Evolutionary conservation across 2,329 filamentous ascomycete genomes (phyloP), one percentile per base, ranked within the genome.

Genomic region (Cytospora chrysosperma): DNA sequence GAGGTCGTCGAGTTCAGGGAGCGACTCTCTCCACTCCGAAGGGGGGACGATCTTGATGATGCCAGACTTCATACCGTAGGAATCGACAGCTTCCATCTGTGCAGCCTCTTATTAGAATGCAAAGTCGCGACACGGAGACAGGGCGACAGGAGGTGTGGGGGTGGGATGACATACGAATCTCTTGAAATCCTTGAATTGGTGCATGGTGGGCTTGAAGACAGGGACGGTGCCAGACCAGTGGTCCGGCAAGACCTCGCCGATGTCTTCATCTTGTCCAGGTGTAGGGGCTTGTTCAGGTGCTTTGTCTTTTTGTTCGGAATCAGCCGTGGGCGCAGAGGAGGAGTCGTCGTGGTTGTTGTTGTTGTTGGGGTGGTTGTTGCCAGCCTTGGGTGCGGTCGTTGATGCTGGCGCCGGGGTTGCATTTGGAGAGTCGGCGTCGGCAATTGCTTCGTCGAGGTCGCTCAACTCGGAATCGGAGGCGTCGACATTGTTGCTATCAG

Each of bases 21-120:
- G 87, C 28, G 87, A 82, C 68, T 93, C 86, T 76, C 86, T 95
- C 95, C 95, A 99, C 85, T 98, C 93, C 71, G 89, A 80, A 0
- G 95, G 95, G 30, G 95, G 93, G 59, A 98, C 89, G 64, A 99
- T 90, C 78, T 99, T 98, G 73, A 98, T 88, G 70, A 99, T 97
- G 40, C 95, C 95, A 26, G 93, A 95, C 77, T 92, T 92, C 95
- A 99, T 99, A 71, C 95, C 95, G 75, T 97, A 97, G 68, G 88
- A 86, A 75, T 99, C 92, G 67, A 99, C 87, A 76, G 92, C 93
- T 73, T 88, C 86, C 82, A 89, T 88, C 86, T 89, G 66, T 30
- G 30, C 52, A 56, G 40, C 8, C 47, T 56, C 69, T 59, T 62
- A 73, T 76, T 67, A 76, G 74, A 65, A 67, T 15, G 53, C 17